Base-by-base conservation (phyloP, 2,329 filamentous ascomycete species). In the Beauveria medogensis region DNA sequence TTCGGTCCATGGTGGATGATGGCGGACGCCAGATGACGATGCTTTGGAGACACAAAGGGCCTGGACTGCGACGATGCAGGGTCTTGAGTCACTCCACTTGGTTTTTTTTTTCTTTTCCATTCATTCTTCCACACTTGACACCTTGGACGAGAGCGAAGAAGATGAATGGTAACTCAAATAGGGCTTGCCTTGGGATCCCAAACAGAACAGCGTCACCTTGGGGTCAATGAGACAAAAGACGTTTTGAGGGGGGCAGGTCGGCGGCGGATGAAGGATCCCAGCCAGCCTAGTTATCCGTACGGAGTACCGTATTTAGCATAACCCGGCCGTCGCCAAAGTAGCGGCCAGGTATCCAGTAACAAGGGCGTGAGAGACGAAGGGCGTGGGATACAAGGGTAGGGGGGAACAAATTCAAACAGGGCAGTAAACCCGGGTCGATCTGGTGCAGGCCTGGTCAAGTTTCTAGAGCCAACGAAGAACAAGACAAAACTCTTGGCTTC, bases 181-280 rank as follows among this genome's bases (percentile, higher is more conserved):
- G 37, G 48, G 37, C 53, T 55, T 24, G 37, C 41, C 41, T 16
- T 26, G 54, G 54, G 28, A 50, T 51, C 2, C 46, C 24, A n/a
- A 22, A 30, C 18, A 26, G 8, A n/a, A 5, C 24, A 51, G 24
- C 16, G 34, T 50, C n/a, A 43, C 44, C 24, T 24, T 40, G 16
- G 24, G 51, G 51, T 41, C 22, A n/a, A 59, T 46, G 56, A 59
- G 56, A 59, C 56, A 37, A 46, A 34, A 52, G 48, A 52, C 56
- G 56, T 59, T 59, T 59, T 52, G 48, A 22, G 10, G 22, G 16
- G 5, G 7, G 5, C 8, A 20, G 16, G 46, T 24, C 34, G 18
- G 22, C 22, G 47, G 30, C 55, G 55, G 46, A 22, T 46, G 41
- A 46, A 55, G 53, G 53, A 55, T 44, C 24, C 5, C 40, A 55